Evolutionary conservation across 345 rosid species (phyloP).

Genomic region (Physaria fendleri): DNA sequence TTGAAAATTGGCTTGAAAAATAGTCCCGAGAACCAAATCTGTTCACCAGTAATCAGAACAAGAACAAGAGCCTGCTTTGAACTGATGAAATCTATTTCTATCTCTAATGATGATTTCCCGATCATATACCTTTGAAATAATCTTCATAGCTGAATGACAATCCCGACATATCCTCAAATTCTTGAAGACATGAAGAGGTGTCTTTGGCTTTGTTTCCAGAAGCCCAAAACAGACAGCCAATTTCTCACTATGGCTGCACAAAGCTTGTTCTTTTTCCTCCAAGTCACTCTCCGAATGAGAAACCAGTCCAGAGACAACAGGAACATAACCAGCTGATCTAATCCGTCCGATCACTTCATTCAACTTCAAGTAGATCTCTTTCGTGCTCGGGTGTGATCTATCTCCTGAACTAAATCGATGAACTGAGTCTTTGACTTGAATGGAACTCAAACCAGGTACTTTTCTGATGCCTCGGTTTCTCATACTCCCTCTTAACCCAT

Average conservation of each 20-base stretch:
- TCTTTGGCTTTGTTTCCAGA: constrained; percentile 46
- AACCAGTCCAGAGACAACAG: constrained; percentile 37
- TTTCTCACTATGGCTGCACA: constrained; percentile 76
- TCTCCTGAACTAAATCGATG: constrained; percentile 74
- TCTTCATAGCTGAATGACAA: constrained; percentile 71
- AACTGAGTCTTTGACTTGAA: constrained; percentile 43
- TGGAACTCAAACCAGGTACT: constrained; percentile 72
- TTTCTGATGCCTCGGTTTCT: constrained; percentile 46
- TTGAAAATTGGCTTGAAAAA: background rate
- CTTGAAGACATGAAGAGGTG: constrained; percentile 54
- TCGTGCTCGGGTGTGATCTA: constrained; percentile 46
- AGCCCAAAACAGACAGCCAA: constrained; percentile 73
- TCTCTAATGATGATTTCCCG: constrained; percentile 66
- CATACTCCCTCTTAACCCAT: constrained; percentile 41
- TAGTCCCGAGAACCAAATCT: background rate
- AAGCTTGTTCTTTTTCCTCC: constrained; percentile 74
- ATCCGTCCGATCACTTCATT: constrained; percentile 56
- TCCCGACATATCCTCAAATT: constrained; percentile 70
- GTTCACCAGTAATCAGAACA: constrained; percentile 77
- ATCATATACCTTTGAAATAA: constrained; percentile 49
- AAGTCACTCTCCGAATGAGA: constrained; percentile 29
- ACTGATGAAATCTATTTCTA: constrained; percentile 76
- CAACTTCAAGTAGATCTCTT: constrained; percentile 47
- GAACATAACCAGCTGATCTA: constrained; percentile 54
- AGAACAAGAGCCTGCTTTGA: constrained; percentile 66